A percentile compares a stretch with the other conserved stretches of the same genome.
Evolutionary conservation across 1,284 basidiomycete genomes (phyloP).

Genomic region (Cutaneotrichosporon sp.): DNA sequence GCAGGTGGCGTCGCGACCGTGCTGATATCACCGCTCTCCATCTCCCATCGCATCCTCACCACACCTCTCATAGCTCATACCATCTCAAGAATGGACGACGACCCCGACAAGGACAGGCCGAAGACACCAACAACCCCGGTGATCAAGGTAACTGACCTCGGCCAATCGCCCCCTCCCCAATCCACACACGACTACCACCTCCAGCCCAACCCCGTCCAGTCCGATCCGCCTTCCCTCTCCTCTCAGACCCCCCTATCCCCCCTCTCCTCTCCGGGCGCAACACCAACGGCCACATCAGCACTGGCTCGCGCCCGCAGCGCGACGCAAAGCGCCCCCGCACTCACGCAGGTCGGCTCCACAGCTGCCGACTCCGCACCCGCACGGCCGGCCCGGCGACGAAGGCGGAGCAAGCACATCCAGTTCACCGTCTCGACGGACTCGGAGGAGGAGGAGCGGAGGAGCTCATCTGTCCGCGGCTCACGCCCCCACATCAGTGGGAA

Average conservation of each 20-base stretch:
- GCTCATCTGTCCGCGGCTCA: neutral
- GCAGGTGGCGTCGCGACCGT: too few relatives aligned
- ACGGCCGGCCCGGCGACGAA: neutral
- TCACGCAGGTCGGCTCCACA: neutral
- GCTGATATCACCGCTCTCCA: neutral
- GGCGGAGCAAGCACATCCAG: neutral
- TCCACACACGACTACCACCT: neutral
- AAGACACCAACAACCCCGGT: neutral
- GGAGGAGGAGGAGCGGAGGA: neutral
- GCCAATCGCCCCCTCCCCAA: neutral
- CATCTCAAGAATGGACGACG: neutral
- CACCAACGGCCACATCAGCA: neutral
- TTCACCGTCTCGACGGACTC: constrained; percentile 3
- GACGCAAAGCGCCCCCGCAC: neutral
- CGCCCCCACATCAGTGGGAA: neutral
- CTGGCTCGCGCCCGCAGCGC: neutral
- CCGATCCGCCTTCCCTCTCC: neutral
- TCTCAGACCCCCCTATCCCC: neutral
- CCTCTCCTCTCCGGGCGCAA: too few relatives aligned
- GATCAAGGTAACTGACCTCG: constrained; percentile 7
- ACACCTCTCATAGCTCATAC: neutral
- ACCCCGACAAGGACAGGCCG: neutral
- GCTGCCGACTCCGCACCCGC: neutral
- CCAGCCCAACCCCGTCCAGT: neutral
- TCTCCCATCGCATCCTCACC: neutral